Conservation (phyloP, 2,329 filamentous ascomycete species). For the Amauroascus niger region DNA sequence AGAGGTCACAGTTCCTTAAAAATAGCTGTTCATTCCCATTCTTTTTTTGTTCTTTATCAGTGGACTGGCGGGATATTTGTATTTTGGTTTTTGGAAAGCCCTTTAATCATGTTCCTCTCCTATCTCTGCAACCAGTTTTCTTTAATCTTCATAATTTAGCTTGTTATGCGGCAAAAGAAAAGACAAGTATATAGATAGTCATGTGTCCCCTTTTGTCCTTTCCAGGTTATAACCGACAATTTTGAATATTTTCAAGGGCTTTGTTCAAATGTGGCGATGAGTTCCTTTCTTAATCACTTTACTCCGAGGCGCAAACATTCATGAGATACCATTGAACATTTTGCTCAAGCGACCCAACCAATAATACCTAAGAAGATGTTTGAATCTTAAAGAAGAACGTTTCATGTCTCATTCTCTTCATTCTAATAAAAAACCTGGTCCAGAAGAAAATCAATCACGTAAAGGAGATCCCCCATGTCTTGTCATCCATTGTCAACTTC, state of each 20-base stretch:
- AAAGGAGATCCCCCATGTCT: not conserved
- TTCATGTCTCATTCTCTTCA: conserved; percentile 10
- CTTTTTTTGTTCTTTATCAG: not conserved
- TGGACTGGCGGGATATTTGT: not conserved
- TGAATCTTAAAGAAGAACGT: not conserved
- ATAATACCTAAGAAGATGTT: not conserved
- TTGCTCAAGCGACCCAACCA: not conserved
- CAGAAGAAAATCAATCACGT: not conserved
- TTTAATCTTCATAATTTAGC: not conserved
- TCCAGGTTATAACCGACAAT: not conserved
- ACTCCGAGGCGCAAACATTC: too few relatives aligned
- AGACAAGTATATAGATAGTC: not conserved
- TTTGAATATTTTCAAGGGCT: too few relatives aligned
- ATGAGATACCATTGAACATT: not conserved
- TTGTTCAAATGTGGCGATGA: too few relatives aligned
- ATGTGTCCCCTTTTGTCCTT: not conserved
- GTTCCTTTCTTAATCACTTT: too few relatives aligned
- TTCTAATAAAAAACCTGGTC: not conserved
- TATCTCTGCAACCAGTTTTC: too few relatives aligned
- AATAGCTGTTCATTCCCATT: not conserved
- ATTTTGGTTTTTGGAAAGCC: not conserved
- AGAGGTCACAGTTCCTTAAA: conserved; percentile 23
- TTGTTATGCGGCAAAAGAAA: not conserved
- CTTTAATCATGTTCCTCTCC: not conserved
- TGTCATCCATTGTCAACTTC: conserved; percentile 1